Evolutionary conservation across 1,284 basidiomycete species (phyloP).

Genomic region (Sporisorium iseilematis-ciliati): DNA sequence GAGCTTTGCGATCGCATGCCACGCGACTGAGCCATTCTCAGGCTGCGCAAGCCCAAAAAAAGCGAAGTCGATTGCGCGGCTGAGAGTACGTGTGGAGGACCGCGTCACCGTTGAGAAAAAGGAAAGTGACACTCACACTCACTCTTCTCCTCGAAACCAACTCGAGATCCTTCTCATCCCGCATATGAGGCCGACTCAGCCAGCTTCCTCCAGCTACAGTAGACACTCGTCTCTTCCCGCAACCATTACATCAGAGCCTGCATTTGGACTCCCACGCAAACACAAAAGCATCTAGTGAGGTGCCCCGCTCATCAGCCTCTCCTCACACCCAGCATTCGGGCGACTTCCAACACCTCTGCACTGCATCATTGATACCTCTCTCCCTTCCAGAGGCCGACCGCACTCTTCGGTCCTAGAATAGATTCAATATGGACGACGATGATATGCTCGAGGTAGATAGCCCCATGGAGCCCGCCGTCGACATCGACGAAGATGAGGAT

Average conservation of each 20-base stretch:
- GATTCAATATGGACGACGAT: constrained; percentile 49
- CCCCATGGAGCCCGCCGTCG: constrained; percentile 57
- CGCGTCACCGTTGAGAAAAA: constrained; percentile 19
- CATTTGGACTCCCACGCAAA: not conserved
- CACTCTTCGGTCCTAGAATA: not conserved
- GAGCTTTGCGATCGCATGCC: not conserved
- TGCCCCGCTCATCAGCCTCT: not conserved
- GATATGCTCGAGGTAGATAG: constrained; percentile 56
- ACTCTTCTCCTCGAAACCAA: not conserved
- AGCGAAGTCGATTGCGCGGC: constrained; percentile 10
- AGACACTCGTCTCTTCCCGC: not conserved
- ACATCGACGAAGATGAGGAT: constrained; percentile 53
- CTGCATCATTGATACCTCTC: not conserved
- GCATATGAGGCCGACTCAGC: not conserved
- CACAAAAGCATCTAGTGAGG: not conserved
- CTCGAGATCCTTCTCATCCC: not conserved
- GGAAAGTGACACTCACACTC: constrained; percentile 13
- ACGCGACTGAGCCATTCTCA: constrained; percentile 5
- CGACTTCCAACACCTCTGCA: not conserved
- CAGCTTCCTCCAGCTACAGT: not conserved
- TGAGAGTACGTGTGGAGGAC: constrained; percentile 4
- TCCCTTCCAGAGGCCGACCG: not conserved
- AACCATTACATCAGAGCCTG: not conserved
- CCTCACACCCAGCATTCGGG: no score
- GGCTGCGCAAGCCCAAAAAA: not conserved